Percentiles rank a stretch among this genome's conserved stretches.
Evolutionary conservation across 176 grass and related monocot genomes (phyloP).

Genomic region (Rhipidocladum racemiflorum): DNA sequence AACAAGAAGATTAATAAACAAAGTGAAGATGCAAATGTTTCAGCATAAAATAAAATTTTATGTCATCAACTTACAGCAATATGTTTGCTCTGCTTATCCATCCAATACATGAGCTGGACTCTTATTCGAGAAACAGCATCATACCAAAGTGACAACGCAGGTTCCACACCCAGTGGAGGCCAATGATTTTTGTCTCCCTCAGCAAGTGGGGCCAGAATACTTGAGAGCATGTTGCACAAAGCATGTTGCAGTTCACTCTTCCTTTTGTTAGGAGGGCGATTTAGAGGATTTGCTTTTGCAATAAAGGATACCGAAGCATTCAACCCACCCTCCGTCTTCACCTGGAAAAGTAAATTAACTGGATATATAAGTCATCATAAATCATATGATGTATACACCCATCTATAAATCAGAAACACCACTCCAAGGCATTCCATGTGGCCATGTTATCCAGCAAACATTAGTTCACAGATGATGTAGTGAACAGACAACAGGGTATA

Average conservation of each 20-base stretch:
- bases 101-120: constrained; percentile 84
- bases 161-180: constrained; percentile 87
- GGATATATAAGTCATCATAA: background rate
- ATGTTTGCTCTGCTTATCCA: constrained; percentile 98
- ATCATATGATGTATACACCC: background rate
- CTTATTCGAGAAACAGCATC: constrained; percentile 88
- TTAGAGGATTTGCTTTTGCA: constrained; percentile 92
- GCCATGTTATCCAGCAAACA: constrained; percentile 5
- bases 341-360: constrained; percentile 45
- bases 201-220: constrained; percentile 87
- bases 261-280: constrained; percentile 78
- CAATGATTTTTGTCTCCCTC: constrained; percentile 82
- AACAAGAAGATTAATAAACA: constrained; percentile 1
- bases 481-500: background rate
- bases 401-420: background rate
- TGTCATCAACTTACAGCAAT: constrained; percentile 74
- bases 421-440: background rate
- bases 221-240: constrained; percentile 96
- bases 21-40: constrained; percentile 1
- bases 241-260: constrained; percentile 99
- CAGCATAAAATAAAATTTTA: constrained; percentile 12
- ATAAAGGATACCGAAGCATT: constrained; percentile 99
- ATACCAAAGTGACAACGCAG: constrained; percentile 91
- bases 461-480: background rate
- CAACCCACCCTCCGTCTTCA: constrained; percentile 75